Evolutionary conservation across 169 alveolate genomes (phyloP).

Genomic region (Theileria parva): DNA sequence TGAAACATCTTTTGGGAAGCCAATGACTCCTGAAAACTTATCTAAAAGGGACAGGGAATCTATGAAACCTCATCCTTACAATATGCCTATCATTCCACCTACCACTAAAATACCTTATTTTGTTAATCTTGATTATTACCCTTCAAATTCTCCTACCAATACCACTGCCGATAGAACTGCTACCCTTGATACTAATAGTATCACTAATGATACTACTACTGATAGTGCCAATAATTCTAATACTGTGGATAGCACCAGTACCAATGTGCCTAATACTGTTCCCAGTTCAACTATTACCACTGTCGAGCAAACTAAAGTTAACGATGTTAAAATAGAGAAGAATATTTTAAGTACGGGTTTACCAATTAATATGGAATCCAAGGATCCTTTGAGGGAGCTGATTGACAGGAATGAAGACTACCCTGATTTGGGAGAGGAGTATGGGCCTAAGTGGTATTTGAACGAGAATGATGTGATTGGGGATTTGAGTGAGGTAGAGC

Average conservation of each 20-base stretch:
- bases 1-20: constrained; percentile 42
- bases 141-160: not conserved
- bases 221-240: too few species aligned
- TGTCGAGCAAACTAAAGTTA: too few species aligned
- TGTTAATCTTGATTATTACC: constrained; percentile 48
- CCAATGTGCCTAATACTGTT: too few species aligned
- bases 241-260: too few species aligned
- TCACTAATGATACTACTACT: too few species aligned
- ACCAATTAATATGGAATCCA: not conserved
- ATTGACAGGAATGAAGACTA: constrained; percentile 18
- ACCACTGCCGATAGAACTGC: not conserved
- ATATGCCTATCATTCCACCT: constrained; percentile 41
- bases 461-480: not conserved
- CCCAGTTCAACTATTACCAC: too few species aligned
- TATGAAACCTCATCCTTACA: not conserved
- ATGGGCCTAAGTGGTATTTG: constrained; percentile 47
- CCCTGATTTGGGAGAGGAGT: constrained; percentile 11
- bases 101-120: constrained; percentile 51
- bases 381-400: constrained; percentile 18
- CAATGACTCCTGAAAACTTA: constrained; percentile 39
- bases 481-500: constrained; percentile 16
- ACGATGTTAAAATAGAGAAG: too few species aligned
- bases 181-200: too few species aligned
- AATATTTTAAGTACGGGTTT: not conserved
- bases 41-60: constrained; percentile 20